Evolutionary conservation across 2,329 filamentous ascomycete species (phyloP).

Genomic region (Exophiala alcalophila): DNA sequence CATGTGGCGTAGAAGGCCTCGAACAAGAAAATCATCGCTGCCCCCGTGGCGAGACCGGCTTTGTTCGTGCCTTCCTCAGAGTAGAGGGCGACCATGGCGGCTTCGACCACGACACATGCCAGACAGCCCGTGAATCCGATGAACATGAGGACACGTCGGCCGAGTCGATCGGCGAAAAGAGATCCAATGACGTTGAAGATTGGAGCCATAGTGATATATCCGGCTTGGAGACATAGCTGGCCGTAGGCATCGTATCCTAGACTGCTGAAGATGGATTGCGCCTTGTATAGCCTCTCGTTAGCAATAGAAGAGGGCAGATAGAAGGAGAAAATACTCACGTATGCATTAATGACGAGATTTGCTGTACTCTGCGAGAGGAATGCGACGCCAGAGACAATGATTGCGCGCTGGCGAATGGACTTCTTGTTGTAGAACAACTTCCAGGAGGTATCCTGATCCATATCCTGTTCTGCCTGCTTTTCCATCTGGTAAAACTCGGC

Average conservation of each 20-base stretch:
- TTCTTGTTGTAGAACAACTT: conserved; percentile 5
- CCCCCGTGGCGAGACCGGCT: conserved; percentile 4
- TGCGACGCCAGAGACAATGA: conserved; percentile 1
- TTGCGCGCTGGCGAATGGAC: conserved; percentile 8
- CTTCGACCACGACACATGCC: conserved; percentile 6
- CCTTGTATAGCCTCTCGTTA: too few species aligned
- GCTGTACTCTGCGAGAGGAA: conserved; percentile 14
- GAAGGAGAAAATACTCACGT: background rate
- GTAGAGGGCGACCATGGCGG: conserved; percentile 18
- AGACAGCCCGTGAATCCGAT: conserved; percentile 20
- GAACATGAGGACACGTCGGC: conserved; percentile 29
- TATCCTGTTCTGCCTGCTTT: conserved; percentile 14
- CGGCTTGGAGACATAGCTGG: conserved; percentile 11
- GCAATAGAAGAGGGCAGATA: too few species aligned
- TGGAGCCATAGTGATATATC: conserved; percentile 11
- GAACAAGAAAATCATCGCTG: conserved; percentile 60
- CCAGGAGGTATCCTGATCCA: conserved; percentile 11
- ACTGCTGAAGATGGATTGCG: conserved; percentile 9
- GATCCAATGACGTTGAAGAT: conserved; percentile 11
- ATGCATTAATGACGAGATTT: conserved; percentile 1
- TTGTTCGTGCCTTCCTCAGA: conserved; percentile 5
- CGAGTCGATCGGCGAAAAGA: conserved; percentile 13
- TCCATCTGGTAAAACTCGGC: conserved; percentile 18
- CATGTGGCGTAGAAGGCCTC: conserved; percentile 7
- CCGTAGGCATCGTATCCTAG: conserved; percentile 12